A percentile compares a stretch with the other conserved stretches of the same genome.
Evolutionary conservation across 345 rosid species (phyloP).

Genomic region (Acer saccharum): DNA sequence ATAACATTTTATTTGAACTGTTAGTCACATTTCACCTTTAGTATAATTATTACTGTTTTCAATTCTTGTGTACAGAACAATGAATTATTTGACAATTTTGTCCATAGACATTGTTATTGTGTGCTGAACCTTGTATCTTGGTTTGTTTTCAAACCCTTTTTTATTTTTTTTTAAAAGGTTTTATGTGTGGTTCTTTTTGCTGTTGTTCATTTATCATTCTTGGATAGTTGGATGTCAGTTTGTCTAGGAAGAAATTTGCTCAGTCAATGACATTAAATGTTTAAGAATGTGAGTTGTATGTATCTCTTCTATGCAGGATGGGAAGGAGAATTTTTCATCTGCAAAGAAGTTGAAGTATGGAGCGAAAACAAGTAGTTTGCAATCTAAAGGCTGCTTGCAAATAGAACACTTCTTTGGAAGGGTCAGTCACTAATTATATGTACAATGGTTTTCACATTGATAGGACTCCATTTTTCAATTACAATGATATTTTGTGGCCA

Average conservation of each 20-base stretch:
- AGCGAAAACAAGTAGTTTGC: conserved; percentile 45
- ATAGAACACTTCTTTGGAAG: conserved; percentile 89
- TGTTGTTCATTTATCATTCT: neutral
- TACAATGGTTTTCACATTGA: neutral
- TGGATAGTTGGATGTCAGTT: neutral
- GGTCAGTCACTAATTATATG: conserved; percentile 37
- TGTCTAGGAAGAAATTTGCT: neutral
- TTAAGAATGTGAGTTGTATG: neutral
- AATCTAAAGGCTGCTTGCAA: conserved; percentile 69
- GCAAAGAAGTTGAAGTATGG: conserved; percentile 66
- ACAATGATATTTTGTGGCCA: neutral
- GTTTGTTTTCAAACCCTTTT: neutral
- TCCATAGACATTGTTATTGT: neutral
- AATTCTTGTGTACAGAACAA: neutral
- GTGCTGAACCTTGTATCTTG: neutral
- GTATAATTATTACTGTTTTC: neutral
- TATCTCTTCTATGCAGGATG: conserved; percentile 41
- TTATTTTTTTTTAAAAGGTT: neutral
- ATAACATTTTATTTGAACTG: neutral
- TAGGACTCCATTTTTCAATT: neutral
- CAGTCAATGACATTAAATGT: neutral
- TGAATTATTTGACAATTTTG: neutral
- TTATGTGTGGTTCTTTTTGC: neutral
- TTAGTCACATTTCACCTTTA: neutral
- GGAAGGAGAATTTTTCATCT: conserved; percentile 37